Base-by-base conservation (phyloP, 257 asterid species). In the Jasminum sambac region DNA sequence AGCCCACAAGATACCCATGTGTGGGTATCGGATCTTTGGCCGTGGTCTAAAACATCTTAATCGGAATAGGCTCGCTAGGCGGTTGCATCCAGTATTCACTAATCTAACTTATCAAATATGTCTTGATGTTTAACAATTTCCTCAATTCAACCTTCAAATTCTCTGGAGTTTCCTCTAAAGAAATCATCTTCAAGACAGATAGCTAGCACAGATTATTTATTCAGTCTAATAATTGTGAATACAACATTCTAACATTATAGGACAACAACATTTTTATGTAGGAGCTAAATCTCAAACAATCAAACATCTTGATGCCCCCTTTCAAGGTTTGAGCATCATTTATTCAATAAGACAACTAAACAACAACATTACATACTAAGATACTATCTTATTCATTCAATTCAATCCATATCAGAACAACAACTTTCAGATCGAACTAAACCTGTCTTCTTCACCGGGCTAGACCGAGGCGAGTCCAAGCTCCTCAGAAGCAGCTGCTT, bases 401-500 rank as follows among this genome's bases (percentile, higher is more conserved):
- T 72, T 75, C 36, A 30, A 67, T 84, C 85, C 21, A 86, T 40
- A n/a, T 82, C 79, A 9, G 90, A 79, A 24, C 71, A 81, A 59
- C 88, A 85, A 72, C 87, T 88, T 25, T 75, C 79, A 1, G 88
- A 74, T 34, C 84, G 84, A 24, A 76, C 75, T 63, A 87, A 37
- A 44, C 63, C 70, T 46, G 75, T 77, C 82, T 76, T 85, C 74
- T 23, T 77, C 74, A 69, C 71, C 4, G 83, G 85, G 75, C 81
- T 67, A 41, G 94, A 43, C 67, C 85, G 78, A 4, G 96, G 96
- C 68, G 95, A 86, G 60, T 91, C 96, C 79, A 91, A 67, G 52
- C 86, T 88, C 85, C 85, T 81, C 72, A 86, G 71, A 41, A 91
- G 78, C 84, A 91, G 82, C 66, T 89, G 94, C 64, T 89, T 91